phyloP scores from a whole-genome alignment of 163 green algal species.

The Chlamydomonas reinhardtii region DNA sequence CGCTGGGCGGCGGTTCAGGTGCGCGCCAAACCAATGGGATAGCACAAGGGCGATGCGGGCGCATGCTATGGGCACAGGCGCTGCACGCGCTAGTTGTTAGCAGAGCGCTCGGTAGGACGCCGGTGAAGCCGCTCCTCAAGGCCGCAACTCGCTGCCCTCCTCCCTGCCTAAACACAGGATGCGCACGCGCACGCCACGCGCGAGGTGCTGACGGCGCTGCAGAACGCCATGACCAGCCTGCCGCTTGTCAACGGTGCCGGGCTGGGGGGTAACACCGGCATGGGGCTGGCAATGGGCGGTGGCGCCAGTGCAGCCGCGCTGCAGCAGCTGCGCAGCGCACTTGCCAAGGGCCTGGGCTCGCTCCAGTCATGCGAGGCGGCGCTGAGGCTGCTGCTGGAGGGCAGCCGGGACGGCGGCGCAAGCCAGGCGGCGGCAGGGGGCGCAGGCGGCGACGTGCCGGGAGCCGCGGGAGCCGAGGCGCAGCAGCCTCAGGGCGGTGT shows the following conservation, averaged over 20 bases:
- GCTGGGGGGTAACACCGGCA: not conserved
- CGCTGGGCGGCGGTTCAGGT: slow-evolving; percentile 19
- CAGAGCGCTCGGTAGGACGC: too few species aligned
- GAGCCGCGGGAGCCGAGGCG: not conserved
- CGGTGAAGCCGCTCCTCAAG: too few species aligned
- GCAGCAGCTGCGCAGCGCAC: slow-evolving; percentile 9
- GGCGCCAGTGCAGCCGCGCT: slow-evolving; percentile 3
- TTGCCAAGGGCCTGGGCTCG: not conserved
- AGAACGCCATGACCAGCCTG: slow-evolving; percentile 44
- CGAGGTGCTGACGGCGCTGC: slow-evolving; percentile 36
- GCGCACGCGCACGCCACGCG: slow-evolving; percentile 8
- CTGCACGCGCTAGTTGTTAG: too few species aligned
- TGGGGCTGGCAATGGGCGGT: not conserved
- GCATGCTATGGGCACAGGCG: too few species aligned
- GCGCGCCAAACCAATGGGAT: not conserved
- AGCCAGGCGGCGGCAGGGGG: not conserved
- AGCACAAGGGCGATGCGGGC: too few species aligned
- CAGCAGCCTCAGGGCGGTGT: slow-evolving; percentile 21
- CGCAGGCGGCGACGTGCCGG: not conserved
- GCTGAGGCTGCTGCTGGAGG: slow-evolving; percentile 14
- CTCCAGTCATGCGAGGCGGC: slow-evolving; percentile 17
- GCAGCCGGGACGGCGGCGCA: not conserved
- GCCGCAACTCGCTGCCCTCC: not conserved
- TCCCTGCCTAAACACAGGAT: not conserved
- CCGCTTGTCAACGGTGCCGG: slow-evolving; percentile 41